Conservation (phyloP, 1,139 yeast genomes). For the Nematodospora anomalae region DNA sequence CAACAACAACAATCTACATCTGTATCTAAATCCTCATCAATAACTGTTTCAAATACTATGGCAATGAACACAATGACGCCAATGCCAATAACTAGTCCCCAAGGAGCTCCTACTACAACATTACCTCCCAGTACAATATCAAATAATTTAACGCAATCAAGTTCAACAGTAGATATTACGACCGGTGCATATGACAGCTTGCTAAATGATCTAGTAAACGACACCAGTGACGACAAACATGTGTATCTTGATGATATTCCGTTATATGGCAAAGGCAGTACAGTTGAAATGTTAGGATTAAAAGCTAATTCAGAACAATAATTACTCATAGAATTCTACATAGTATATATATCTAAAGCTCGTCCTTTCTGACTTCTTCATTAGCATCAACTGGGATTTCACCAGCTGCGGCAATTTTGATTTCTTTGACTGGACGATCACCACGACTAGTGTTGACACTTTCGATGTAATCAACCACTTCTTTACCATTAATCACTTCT, state of each 20-base stretch:
- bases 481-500: constrained; percentile 68
- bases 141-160: constrained; percentile 1
- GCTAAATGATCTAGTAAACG: constrained; percentile 23
- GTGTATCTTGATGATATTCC: constrained; percentile 42
- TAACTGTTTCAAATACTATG: constrained; percentile 14
- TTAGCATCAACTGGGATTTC: constrained; percentile 35
- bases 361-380: constrained; percentile 24
- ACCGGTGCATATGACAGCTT: constrained; percentile 34
- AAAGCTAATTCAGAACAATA: constrained; percentile 23
- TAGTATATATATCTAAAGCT: constrained; percentile 19
- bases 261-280: constrained; percentile 40
- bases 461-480: constrained; percentile 57
- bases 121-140: constrained; percentile 15
- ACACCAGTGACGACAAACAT: constrained; percentile 17
- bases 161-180: constrained; percentile 24
- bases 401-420: constrained; percentile 52
- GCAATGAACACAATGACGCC: constrained; percentile 21
- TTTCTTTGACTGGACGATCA: constrained; percentile 53
- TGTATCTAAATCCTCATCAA: constrained; percentile 11
- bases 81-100: constrained; percentile 24
- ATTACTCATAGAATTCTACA: neutral
- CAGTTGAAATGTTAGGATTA: constrained; percentile 38
- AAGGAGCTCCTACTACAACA: constrained; percentile 20
- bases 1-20: constrained; percentile 11
- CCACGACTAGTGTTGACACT: constrained; percentile 48